Evolutionary conservation across 768 basidiomycete species (phyloP).

Genomic region (Amanita phalloides): DNA sequence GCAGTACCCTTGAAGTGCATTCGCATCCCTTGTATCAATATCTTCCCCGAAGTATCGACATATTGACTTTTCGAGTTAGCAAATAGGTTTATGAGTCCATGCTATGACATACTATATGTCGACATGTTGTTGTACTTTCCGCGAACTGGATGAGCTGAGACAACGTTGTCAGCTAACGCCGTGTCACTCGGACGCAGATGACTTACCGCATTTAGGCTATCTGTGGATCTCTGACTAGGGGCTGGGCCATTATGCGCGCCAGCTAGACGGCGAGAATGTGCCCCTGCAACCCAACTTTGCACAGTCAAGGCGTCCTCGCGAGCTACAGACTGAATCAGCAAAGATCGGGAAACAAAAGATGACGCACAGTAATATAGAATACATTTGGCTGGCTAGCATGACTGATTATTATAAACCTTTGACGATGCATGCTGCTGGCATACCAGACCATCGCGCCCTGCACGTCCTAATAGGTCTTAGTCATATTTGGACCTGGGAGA

Average conservation of each 20-base stretch:
- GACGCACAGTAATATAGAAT: constrained; percentile 70
- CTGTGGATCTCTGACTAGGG: constrained; percentile 56
- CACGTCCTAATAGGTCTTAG: constrained; percentile 41
- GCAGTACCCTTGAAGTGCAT: constrained; percentile 42
- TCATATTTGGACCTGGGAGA: too few relatives aligned
- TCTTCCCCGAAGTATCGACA: constrained; percentile 76
- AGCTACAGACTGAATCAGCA: constrained; percentile 27
- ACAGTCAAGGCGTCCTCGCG: constrained; percentile 63
- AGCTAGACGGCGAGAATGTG: constrained; percentile 36
- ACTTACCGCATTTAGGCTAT: constrained; percentile 54
- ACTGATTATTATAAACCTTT: not conserved
- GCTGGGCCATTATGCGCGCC: constrained; percentile 37
- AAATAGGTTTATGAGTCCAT: not conserved
- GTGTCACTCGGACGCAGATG: not conserved
- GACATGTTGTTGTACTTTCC: constrained; percentile 48
- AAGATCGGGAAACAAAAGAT: not conserved
- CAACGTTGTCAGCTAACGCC: not conserved
- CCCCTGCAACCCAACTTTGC: constrained; percentile 35
- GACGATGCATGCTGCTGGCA: constrained; percentile 11
- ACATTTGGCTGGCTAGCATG: constrained; percentile 61
- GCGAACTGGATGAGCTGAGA: constrained; percentile 35
- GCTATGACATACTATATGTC: constrained; percentile 52
- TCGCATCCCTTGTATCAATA: constrained; percentile 38
- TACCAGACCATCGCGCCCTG: constrained; percentile 69
- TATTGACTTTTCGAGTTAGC: constrained; percentile 36